Percentiles rank a stretch among this genome's conserved stretches.
Evolutionary conservation across 169 alveolate species (phyloP).

Genomic region (Cryptosporidium ryanae): DNA sequence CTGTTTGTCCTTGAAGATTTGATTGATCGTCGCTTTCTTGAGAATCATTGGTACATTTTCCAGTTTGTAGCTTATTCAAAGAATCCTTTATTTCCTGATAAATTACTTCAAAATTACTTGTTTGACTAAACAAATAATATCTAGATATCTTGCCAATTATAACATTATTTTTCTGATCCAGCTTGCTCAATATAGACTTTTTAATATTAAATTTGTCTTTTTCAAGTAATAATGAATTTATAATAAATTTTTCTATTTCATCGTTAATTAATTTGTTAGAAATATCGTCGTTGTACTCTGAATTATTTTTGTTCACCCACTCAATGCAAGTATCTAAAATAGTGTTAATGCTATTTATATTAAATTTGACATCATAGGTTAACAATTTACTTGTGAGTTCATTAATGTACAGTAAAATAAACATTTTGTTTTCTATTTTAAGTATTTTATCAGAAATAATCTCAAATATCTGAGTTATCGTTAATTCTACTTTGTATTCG

Average conservation of each 20-base stretch:
- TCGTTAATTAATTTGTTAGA: conserved; percentile 11
- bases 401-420: conserved; percentile 22
- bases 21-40: no score
- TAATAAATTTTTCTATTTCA: conserved; percentile 29
- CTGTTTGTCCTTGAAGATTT: neutral
- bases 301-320: conserved; percentile 1
- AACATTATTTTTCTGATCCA: conserved; percentile 1
- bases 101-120: neutral
- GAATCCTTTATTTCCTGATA: neutral
- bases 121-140: conserved; percentile 19
- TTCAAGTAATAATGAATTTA: neutral
- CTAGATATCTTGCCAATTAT: conserved; percentile 8
- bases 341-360: neutral
- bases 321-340: neutral
- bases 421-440: conserved; percentile 1
- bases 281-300: neutral
- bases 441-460: neutral
- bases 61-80: neutral
- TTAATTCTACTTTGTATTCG: neutral
- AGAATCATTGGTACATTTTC: neutral
- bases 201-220: neutral
- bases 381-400: conserved; percentile 8
- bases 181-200: neutral
- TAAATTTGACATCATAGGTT: neutral
- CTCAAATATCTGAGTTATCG: conserved; percentile 4